Percentiles rank a stretch among this genome's conserved stretches.
phyloP scores from a whole-genome alignment of 208 protist genomes.

The Angomonas ambiguus region DNA sequence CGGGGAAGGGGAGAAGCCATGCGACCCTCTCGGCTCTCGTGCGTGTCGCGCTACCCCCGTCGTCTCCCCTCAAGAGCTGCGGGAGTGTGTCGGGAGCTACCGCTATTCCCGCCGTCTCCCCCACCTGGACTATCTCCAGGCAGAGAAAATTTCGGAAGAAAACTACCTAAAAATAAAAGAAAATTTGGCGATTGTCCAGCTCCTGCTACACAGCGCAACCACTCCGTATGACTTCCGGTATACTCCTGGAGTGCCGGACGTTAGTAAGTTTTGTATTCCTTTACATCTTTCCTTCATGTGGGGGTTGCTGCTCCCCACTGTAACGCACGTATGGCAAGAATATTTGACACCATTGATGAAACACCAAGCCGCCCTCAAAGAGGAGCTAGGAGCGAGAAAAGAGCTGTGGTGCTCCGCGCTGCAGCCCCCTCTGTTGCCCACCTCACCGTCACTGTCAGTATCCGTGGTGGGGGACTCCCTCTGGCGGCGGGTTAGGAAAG shows the following conservation, averaged over 20 bases:
- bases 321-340: not conserved
- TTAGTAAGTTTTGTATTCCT: not conserved
- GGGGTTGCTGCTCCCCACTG: not conserved
- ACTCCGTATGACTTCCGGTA: not conserved
- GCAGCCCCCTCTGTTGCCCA: too few relatives aligned
- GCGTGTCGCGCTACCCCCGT: not conserved
- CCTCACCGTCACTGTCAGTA: too few relatives aligned
- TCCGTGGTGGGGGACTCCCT: not conserved
- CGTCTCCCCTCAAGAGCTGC: not conserved
- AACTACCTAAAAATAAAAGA: not conserved
- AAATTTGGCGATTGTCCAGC: not conserved
- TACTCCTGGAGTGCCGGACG: not conserved
- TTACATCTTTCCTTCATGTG: not conserved
- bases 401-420: too few relatives aligned
- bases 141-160: not conserved
- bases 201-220: not conserved
- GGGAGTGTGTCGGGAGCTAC: too few relatives aligned
- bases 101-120: too few relatives aligned
- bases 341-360: not conserved
- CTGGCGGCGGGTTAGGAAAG: not conserved
- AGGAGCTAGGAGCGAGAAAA: not conserved
- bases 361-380: not conserved
- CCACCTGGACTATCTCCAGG: not conserved
- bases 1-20: not conserved
- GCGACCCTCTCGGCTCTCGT: too few relatives aligned